phyloP scores from a whole-genome alignment of 2,329 filamentous ascomycete species.

The Aspergillus neotritici region DNA sequence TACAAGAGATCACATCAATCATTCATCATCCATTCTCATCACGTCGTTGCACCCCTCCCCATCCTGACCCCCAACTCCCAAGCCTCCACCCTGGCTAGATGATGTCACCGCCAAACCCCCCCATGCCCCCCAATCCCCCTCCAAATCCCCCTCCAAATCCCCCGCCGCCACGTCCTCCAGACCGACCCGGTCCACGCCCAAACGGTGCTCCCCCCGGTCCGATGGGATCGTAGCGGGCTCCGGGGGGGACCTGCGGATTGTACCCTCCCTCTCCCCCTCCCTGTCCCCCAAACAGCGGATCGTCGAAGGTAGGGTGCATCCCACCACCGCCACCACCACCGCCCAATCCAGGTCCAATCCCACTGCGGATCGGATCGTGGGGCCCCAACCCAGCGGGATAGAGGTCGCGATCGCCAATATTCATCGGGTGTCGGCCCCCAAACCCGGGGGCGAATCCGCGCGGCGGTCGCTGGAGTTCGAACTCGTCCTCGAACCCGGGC shows the following conservation, averaged over 20 bases:
- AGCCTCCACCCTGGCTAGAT: too few species aligned
- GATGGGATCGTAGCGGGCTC: conserved; percentile 84
- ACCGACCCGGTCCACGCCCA: conserved; percentile 30
- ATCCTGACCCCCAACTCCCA: conserved; percentile 2
- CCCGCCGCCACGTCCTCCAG: conserved; percentile 38
- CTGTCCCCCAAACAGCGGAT: conserved; percentile 69
- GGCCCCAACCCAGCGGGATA: conserved; percentile 83
- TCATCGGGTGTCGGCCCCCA: conserved; percentile 54
- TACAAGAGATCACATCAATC: too few species aligned
- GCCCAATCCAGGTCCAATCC: conserved; percentile 57
- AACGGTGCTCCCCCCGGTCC: conserved; percentile 58
- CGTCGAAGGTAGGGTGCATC: conserved; percentile 95
- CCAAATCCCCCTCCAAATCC: conserved; percentile 53
- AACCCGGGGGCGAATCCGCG: conserved; percentile 42
- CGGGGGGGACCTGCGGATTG: conserved; percentile 73
- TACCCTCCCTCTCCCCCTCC: conserved; percentile 47
- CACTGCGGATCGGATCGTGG: conserved; percentile 69
- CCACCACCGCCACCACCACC: conserved; percentile 66
- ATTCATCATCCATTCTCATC: too few species aligned
- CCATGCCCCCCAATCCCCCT: conserved; percentile 46
- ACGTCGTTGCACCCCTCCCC: too few species aligned
- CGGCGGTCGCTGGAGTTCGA: conserved; percentile 68
- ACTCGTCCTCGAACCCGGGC: conserved; percentile 89
- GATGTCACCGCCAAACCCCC: conserved; percentile 41
- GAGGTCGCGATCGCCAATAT: conserved; percentile 79